Evolutionary conservation across 352 stramenopile species (phyloP).

Genomic region (Phytopythium ostracodes): DNA sequence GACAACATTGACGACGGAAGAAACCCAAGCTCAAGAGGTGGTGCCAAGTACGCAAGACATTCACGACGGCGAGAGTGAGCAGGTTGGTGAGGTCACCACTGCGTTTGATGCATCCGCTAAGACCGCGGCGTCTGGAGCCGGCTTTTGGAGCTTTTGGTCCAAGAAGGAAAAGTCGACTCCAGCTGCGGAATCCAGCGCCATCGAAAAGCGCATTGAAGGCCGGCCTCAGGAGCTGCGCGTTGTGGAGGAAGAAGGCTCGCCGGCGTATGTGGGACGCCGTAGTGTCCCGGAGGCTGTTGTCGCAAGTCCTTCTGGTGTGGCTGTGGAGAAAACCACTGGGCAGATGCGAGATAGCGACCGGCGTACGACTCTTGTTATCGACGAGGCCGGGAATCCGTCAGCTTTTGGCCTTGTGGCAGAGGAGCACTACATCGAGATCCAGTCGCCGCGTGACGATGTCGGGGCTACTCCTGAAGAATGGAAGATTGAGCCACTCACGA

Average conservation of each 20-base stretch:
- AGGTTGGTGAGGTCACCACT: slow-evolving; percentile 1
- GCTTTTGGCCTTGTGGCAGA: slow-evolving; percentile 15
- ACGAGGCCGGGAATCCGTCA: slow-evolving; percentile 18
- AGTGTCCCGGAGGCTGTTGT: neutral
- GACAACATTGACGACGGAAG: neutral
- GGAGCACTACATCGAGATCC: slow-evolving; percentile 21
- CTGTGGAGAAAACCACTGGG: neutral
- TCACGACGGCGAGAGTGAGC: neutral
- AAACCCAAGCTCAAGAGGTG: neutral
- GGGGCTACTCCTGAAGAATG: slow-evolving; percentile 5
- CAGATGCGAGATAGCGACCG: slow-evolving; percentile 27
- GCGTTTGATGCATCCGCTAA: neutral
- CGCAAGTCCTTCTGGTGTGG: neutral
- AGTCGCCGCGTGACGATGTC: slow-evolving; percentile 15
- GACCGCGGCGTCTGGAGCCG: neutral
- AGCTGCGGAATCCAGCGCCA: neutral
- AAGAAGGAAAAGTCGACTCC: slow-evolving; percentile 14
- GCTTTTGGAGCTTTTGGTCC: slow-evolving; percentile 16
- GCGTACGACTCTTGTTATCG: slow-evolving; percentile 25
- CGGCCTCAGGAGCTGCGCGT: slow-evolving; percentile 10
- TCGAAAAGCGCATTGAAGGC: slow-evolving; percentile 6
- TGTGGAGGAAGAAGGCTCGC: neutral
- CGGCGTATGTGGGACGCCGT: slow-evolving; percentile 1
- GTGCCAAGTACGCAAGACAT: no score
- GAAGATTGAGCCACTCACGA: slow-evolving; percentile 17